Base-by-base conservation (phyloP, 1,139 yeast species). In the Candida pseudoviswanathii region DNA sequence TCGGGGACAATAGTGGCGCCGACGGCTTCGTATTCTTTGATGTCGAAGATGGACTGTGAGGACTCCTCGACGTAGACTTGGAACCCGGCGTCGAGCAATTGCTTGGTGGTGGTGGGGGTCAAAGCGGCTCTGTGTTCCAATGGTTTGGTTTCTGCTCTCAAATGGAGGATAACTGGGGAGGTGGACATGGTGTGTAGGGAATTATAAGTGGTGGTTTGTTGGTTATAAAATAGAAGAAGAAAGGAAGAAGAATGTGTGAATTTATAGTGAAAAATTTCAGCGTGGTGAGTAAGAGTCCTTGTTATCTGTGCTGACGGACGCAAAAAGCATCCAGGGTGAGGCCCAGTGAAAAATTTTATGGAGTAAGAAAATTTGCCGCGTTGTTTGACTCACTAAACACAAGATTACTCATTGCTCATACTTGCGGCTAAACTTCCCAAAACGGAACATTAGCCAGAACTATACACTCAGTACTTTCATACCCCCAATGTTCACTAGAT, bases 81-180 rank as follows among this genome's bases (percentile, higher is more conserved):
- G 75, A 89, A 94, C 1, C 99, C 99, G 45, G 96, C 92, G 57
- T 86, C 91, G 54, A 89, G 70, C 56, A 94, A 79, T 61, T 85
- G 81, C 73, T 89, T 88, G 61, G 96, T 86, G 45, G 97, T 89
- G 43, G 89, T 72, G 34, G 99, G 99, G 6, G 99, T 91, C 62
- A 94, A 80, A 45, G 97, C 97, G 37, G 98, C 96, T 75, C 99
- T 88, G 58, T 96, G 96, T 76, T 94, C 99, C 63, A 91, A 77
- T 37, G 97, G 96, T 82, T 94, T 94, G 63, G 96, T 89, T 71
- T 94, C 99, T 39, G 97, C 97, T 77, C 99, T 87, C 54, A 94
- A 78, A 60, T 88, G 95, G 59, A 85, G 80, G 47, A 78, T 82
- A 46, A 85, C 87, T 53, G 74, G 63, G 6, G 38, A 24, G 24